phyloP scores from a whole-genome alignment of 108 stramenopile species.

The Pseudonitzschia delicatissima region DNA sequence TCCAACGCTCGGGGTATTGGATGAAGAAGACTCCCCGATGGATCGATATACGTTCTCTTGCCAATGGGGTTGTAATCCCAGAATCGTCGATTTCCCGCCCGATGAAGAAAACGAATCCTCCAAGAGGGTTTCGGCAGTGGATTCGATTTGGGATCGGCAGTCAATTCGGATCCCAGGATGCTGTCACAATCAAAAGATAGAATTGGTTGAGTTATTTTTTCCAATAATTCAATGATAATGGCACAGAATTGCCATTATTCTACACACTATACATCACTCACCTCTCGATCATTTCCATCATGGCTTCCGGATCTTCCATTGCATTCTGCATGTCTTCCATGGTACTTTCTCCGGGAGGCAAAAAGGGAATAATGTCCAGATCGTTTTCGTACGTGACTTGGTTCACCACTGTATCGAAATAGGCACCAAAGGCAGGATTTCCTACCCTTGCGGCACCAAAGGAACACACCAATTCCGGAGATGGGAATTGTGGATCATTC shows the following conservation, averaged over 20 bases:
- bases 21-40: background rate
- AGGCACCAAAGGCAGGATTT: constrained; percentile 2
- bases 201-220: too few species aligned
- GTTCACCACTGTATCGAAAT: background rate
- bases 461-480: constrained; percentile 18
- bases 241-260: too few species aligned
- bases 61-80: constrained; percentile 24
- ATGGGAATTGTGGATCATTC: constrained; percentile 3
- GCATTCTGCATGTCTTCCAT: constrained; percentile 12
- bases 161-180: too few species aligned
- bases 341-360: constrained; percentile 14
- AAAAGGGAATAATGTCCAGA: constrained; percentile 26
- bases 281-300: background rate
- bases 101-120: too few species aligned
- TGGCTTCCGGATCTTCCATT: background rate
- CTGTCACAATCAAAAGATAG: too few species aligned
- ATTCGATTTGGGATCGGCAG: too few species aligned
- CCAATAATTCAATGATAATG: too few species aligned
- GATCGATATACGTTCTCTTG: constrained; percentile 9
- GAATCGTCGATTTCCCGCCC: background rate
- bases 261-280: too few species aligned
- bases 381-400: constrained; percentile 28
- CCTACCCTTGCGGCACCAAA: constrained; percentile 28
- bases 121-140: too few species aligned
- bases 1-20: constrained; percentile 14